phyloP scores from a whole-genome alignment of 2,329 filamentous ascomycete species.

The Cladosporium sp. region DNA sequence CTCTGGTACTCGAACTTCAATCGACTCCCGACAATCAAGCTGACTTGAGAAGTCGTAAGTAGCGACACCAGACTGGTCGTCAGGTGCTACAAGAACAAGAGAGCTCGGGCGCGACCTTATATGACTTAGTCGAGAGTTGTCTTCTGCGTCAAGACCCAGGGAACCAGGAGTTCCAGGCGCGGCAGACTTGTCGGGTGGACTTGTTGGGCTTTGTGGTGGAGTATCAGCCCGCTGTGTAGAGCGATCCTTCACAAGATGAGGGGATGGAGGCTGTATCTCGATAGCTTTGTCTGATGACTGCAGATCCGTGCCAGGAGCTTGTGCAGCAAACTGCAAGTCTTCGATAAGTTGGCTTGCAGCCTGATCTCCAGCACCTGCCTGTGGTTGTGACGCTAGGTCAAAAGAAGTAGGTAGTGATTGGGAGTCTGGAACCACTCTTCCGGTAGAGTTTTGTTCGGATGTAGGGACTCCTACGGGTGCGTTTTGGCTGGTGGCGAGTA shows the following conservation, averaged over 20 bases:
- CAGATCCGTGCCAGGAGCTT: background rate
- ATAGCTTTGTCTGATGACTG: background rate
- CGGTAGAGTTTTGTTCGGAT: background rate
- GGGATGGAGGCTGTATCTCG: background rate
- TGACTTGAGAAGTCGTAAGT: background rate
- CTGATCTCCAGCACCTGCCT: background rate
- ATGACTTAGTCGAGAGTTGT: background rate
- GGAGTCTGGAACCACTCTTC: conserved; percentile 23
- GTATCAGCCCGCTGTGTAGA: background rate
- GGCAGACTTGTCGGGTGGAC: background rate
- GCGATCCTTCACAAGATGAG: background rate
- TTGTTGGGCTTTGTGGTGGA: background rate
- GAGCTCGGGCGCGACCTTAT: background rate
- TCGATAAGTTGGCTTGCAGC: background rate
- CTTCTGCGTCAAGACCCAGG: background rate
- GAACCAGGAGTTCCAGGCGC: background rate
- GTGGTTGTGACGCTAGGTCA: background rate
- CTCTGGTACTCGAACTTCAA: background rate
- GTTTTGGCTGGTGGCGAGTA: background rate
- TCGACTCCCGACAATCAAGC: background rate
- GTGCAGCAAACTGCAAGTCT: background rate
- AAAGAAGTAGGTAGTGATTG: conserved; percentile 18
- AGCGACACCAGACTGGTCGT: background rate
- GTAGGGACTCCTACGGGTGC: background rate
- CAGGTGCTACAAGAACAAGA: background rate